Evolutionary conservation across 805 yeast species (phyloP), one percentile per base, ranked within the genome.

Genomic region (Tetrapisispora nanseiensis): DNA sequence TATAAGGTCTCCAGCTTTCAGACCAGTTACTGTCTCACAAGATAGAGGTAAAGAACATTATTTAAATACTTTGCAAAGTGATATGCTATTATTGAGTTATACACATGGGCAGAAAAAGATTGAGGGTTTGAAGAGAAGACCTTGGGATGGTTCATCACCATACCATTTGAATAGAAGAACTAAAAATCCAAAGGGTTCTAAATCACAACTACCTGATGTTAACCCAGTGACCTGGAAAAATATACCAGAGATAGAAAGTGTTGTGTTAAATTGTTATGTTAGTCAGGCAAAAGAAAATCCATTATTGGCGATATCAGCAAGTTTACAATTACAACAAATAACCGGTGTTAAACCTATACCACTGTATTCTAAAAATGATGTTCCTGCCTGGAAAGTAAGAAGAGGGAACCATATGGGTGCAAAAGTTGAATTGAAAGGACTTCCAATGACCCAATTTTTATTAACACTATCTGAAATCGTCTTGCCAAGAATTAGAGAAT

Each of bases 371-470:
- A 82, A 76, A 56, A 72, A 85, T 9, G 86, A 86, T 63, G 84
- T 86, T 27, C 82, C 89, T 41, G 74, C 76, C 36, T 89, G 95
- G 95, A 79, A 80, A 51, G 72, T 89, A 42, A 78, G 97, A 63
- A 79, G 79, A 38, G 95, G 96, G 31, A 80, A 78, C 71, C 81
- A 81, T 39, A 83, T 94, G 77, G 99, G 98, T 41, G 95, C 94
- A 42, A 83, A 84, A 57, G 80, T 81, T 12, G 76, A 74, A 45
- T 67, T 94, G 42, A 69, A 69, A 26, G 98, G 97, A 36, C 74
- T 80, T 50, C 82, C 84, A 42, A 84, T 89, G 79, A 67, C 79
- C 43, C 96, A 87, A 67, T 92, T 94, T 56, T 57, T 92, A 45
- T 63, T 83, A 6, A 90, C 97, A 1, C 67, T 92, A 52, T 79